Conservation (phyloP, 2,329 filamentous ascomycete species). For the Geoglossum cookeanum region DNA sequence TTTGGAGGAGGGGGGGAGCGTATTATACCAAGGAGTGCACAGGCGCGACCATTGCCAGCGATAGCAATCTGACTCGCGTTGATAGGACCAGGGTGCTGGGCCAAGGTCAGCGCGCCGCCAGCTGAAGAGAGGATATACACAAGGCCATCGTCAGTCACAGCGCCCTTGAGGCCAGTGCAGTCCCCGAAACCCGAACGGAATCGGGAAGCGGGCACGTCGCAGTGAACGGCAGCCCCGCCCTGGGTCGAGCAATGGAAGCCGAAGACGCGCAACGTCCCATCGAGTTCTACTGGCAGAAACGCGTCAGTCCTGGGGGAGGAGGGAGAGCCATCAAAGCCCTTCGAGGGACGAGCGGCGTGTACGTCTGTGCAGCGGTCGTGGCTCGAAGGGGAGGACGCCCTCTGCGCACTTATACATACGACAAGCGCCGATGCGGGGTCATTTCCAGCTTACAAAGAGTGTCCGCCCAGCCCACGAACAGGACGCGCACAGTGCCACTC, state of each 20-base stretch:
- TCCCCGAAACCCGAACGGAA: neutral
- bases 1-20: neutral
- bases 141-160: neutral
- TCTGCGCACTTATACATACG: neutral
- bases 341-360: too few species aligned
- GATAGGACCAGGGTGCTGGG: neutral
- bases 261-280: neutral
- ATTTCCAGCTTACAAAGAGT: neutral
- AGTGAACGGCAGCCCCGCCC: neutral
- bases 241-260: neutral
- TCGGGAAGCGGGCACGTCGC: neutral
- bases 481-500: neutral
- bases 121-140: neutral
- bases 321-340: too few species aligned
- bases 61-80: neutral
- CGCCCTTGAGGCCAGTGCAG: neutral
- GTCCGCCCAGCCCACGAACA: neutral
- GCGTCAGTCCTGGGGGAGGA: too few species aligned
- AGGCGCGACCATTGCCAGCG: neutral
- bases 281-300: neutral
- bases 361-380: too few species aligned
- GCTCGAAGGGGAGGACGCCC: too few species aligned
- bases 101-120: neutral
- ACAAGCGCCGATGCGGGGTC: neutral
- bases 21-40: conserved; percentile 1